Percentiles rank a stretch among this genome's conserved stretches.
Conservation (phyloP, 2,329 filamentous ascomycete genomes). For the Fusarium sp. region DNA sequence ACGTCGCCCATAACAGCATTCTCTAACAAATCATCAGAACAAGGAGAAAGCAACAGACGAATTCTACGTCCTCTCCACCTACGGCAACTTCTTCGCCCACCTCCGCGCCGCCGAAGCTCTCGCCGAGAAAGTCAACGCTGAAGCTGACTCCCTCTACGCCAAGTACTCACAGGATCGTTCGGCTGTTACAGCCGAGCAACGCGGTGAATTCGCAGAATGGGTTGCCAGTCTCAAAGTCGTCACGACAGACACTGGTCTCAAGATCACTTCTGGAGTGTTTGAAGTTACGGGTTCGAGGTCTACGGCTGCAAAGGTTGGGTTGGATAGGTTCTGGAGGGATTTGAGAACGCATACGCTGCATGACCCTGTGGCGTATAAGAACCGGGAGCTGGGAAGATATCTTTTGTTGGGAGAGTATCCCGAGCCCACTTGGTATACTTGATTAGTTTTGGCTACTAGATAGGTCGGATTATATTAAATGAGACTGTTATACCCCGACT, state of each 20-base stretch:
- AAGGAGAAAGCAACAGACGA: conserved; percentile 70
- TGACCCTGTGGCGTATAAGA: conserved; percentile 75
- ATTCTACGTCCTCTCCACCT: conserved; percentile 72
- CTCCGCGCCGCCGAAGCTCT: conserved; percentile 69
- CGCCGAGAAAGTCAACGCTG: conserved; percentile 64
- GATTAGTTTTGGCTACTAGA: not conserved
- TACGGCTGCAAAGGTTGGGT: conserved; percentile 66
- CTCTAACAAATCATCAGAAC: conserved; percentile 43
- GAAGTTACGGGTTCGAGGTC: conserved; percentile 66
- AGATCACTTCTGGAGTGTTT: conserved; percentile 60
- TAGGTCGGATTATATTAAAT: accelerated
- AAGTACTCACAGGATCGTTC: conserved; percentile 50
- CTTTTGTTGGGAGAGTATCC: conserved; percentile 66
- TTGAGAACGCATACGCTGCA: conserved; percentile 73
- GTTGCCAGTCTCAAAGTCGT: conserved; percentile 47
- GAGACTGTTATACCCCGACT: accelerated
- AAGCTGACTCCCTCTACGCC: conserved; percentile 59
- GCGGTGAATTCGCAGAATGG: conserved; percentile 71
- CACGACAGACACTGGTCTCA: conserved; percentile 65
- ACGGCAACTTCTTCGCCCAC: conserved; percentile 73
- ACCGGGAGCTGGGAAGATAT: conserved; percentile 68
- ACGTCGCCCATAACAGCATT: accelerated
- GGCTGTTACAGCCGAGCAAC: conserved; percentile 59
- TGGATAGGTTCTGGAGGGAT: conserved; percentile 75
- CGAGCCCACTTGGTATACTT: conserved; percentile 43